Percentiles rank a stretch among this genome's conserved stretches.
phyloP scores from a whole-genome alignment of 169 alveolate species.

The Cyclospora cayetanensis region DNA sequence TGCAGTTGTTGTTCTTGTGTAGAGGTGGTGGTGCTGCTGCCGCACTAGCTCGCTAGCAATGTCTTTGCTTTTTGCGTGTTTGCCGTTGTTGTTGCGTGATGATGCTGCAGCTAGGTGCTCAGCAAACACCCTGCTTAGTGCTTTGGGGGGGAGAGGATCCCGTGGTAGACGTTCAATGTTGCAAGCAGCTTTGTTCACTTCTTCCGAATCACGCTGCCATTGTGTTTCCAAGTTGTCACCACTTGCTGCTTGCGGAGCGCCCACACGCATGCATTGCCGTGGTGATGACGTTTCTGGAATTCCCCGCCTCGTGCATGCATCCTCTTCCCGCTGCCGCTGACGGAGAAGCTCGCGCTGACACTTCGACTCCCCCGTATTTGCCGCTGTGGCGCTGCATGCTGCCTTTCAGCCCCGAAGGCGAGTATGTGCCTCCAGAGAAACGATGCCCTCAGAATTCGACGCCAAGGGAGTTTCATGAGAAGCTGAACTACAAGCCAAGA shows the following conservation, averaged over 20 bases:
- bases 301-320: background rate
- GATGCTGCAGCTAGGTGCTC: background rate
- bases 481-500: background rate
- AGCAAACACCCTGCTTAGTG: background rate
- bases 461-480: background rate
- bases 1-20: too few relatives aligned
- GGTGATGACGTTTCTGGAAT: slow-evolving; percentile 29
- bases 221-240: background rate
- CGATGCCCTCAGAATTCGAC: background rate
- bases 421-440: background rate
- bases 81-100: background rate
- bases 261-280: slow-evolving; percentile 25
- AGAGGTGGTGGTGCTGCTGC: too few relatives aligned
- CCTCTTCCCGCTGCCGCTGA: background rate
- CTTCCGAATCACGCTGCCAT: background rate
- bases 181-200: background rate
- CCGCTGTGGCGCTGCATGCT: background rate
- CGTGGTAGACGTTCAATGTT: background rate
- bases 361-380: too few relatives aligned
- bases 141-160: slow-evolving; percentile 40
- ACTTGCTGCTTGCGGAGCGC: slow-evolving; percentile 34
- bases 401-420: slow-evolving; percentile 9
- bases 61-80: background rate
- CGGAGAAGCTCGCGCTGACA: background rate
- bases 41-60: background rate